Evolutionary conservation across 352 stramenopile species (phyloP), one percentile per base, ranked within the genome.

Genomic region (Phytophthora megakarya): DNA sequence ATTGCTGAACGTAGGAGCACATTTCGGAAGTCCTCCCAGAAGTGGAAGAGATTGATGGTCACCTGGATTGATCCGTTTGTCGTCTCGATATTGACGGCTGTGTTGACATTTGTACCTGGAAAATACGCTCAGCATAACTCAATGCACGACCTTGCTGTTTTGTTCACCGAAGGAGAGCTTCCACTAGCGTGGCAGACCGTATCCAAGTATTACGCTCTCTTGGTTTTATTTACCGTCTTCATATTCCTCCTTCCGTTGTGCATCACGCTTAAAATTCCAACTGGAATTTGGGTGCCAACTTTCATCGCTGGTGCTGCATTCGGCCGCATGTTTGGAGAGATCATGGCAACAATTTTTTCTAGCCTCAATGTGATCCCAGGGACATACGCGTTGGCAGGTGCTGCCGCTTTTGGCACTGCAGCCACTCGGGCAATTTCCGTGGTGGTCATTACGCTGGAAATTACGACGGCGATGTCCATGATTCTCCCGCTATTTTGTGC

Each of bases 381-480:
- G 1, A 81, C 78, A 3, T 97, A 95, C 55, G 83, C 89, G 13
- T 73, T 97, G 25, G 88, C 79, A 19, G 88, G 89, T 1, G 89
- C 84, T 39, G 85, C 88, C 1, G 82, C 85, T 5, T 93, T 93
- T 37, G 75, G 84, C 1, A 79, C 68, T 3, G 84, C 80, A 15
- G 80, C 83, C 3, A 97, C 89, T 10, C 73, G 87, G 11, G 89
- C 89, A 2, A 71, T 97, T 1, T 95, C 84, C 3, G 84, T 89
- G 11, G 88, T 86, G 1, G 89, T 96, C 37, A 96, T 96, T 61
- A 90, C 88, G 3, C 67, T 96, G 32, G 88, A 96, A 63, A 88
- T 96, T 60, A 96, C 88, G 21, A 72, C 86, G 12, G 76, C 85
- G 28, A 93, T 96, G 74, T 75, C 77, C 6, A 70, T 95, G 56